Evolutionary conservation across 257 asterid genomes (phyloP).

Genomic region (Scutellaria baicalensis): DNA sequence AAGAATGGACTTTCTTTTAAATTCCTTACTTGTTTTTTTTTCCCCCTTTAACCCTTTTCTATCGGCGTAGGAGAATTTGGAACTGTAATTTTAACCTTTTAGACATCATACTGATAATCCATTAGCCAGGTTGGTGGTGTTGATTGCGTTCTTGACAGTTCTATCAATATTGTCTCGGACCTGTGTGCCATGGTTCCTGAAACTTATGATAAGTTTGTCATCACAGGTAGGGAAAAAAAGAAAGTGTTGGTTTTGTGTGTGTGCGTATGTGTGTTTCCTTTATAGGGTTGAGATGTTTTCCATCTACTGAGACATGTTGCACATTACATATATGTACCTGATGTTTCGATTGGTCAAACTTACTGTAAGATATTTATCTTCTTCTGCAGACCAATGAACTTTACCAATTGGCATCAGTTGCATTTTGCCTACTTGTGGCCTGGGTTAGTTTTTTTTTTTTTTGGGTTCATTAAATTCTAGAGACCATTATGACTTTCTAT

Average conservation of each 20-base stretch:
- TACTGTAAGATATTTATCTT: conserved; percentile 9
- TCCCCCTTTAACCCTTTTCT: neutral
- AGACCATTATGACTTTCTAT: neutral
- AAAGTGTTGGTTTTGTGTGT: neutral
- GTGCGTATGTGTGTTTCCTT: neutral
- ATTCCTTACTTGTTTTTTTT: neutral
- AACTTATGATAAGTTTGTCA: conserved; percentile 96
- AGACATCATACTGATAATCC: conserved; percentile 42
- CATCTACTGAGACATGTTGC: neutral
- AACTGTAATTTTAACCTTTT: conserved; percentile 5
- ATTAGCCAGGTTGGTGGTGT: conserved; percentile 87
- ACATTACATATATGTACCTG: neutral
- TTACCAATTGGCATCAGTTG: conserved; percentile 93
- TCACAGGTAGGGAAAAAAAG: conserved; percentile 57
- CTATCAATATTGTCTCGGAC: conserved; percentile 76
- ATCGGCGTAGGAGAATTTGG: neutral
- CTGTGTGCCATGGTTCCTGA: conserved; percentile 96
- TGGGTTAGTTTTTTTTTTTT: conserved; percentile 64
- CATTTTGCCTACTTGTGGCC: conserved; percentile 96
- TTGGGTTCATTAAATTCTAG: neutral
- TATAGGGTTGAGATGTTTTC: neutral
- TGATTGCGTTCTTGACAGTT: conserved; percentile 78
- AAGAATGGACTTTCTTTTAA: neutral
- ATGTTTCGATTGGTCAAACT: conserved; percentile 13
- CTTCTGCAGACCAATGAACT: conserved; percentile 90